A percentile compares a stretch with the other conserved stretches of the same genome.
Conservation (phyloP, 805 yeast genomes). For the Kuraishia ogatae region DNA sequence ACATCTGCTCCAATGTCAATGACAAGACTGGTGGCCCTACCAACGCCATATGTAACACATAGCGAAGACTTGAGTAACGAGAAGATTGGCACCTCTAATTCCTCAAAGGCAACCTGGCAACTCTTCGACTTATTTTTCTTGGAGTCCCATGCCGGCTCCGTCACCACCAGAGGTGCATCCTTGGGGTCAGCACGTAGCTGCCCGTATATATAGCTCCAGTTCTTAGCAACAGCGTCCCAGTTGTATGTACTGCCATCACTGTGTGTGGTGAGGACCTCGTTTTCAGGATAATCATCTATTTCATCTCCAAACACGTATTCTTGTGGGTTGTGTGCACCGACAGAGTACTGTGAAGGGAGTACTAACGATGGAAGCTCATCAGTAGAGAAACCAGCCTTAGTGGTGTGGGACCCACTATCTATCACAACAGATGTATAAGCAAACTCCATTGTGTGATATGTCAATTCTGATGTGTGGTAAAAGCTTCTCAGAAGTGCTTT, state of each 20-base stretch:
- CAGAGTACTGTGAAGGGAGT: constrained; percentile 47
- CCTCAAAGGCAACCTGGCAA: constrained; percentile 69
- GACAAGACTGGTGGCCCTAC: constrained; percentile 69
- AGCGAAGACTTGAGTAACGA: constrained; percentile 70
- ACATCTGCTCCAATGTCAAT: constrained; percentile 72
- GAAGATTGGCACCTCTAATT: constrained; percentile 65
- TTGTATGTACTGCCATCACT: constrained; percentile 62
- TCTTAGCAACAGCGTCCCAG: constrained; percentile 58
- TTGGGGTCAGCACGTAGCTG: constrained; percentile 38
- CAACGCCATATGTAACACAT: constrained; percentile 70
- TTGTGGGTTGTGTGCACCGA: constrained; percentile 17
- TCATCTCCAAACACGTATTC: constrained; percentile 26
- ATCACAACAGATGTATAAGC: constrained; percentile 56
- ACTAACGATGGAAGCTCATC: constrained; percentile 54
- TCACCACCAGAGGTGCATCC: constrained; percentile 58
- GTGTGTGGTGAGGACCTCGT: constrained; percentile 49
- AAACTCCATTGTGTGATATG: constrained; percentile 15
- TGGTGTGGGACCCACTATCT: constrained; percentile 56
- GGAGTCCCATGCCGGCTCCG: constrained; percentile 59
- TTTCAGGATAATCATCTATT: constrained; percentile 32
- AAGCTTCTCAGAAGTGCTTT: too few relatives aligned
- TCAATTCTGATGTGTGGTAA: too few relatives aligned
- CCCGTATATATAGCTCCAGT: constrained; percentile 60
- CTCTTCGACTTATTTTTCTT: constrained; percentile 46
- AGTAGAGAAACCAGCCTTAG: constrained; percentile 65